Evolutionary conservation across 441 rosid genomes (phyloP).

Genomic region (Kokia cookei): DNA sequence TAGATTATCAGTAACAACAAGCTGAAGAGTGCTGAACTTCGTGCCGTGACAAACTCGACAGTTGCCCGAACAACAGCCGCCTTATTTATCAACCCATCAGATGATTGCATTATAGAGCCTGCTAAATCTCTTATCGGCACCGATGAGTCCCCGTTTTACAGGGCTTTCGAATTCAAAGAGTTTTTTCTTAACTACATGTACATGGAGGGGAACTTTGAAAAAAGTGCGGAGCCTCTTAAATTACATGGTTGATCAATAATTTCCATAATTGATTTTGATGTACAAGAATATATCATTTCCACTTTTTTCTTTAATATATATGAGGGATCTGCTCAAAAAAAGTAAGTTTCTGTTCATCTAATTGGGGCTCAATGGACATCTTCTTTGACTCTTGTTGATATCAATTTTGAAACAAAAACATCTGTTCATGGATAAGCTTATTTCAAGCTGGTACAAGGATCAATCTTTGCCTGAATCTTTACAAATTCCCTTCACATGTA

Average conservation of each 20-base stretch:
- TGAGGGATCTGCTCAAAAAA: too few species aligned
- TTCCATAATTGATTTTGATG: too few species aligned
- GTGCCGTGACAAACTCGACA: constrained; percentile 17
- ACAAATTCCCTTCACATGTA: constrained; percentile 25
- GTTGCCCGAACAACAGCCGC: constrained; percentile 11
- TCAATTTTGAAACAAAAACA: background rate
- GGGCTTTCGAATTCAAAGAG: background rate
- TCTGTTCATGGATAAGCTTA: constrained; percentile 18
- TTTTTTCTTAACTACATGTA: background rate
- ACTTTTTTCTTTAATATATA: too few species aligned
- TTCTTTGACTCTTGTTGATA: too few species aligned
- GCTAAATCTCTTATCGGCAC: background rate
- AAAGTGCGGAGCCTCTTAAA: background rate
- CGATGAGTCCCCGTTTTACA: constrained; percentile 9
- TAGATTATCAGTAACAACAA: constrained; percentile 22
- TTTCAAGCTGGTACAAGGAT: constrained; percentile 18
- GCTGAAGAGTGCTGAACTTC: constrained; percentile 15
- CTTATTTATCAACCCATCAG: constrained; percentile 7
- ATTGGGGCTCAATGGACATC: too few species aligned
- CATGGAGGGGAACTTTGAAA: background rate
- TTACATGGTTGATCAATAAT: background rate
- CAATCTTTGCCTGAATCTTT: constrained; percentile 7
- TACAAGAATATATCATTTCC: too few species aligned
- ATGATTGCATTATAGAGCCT: constrained; percentile 11
- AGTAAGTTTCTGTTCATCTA: too few species aligned